Percentiles rank a stretch among this genome's conserved stretches.
Evolutionary conservation across 768 basidiomycete genomes (phyloP).

Genomic region (Kondoa subrosea): DNA sequence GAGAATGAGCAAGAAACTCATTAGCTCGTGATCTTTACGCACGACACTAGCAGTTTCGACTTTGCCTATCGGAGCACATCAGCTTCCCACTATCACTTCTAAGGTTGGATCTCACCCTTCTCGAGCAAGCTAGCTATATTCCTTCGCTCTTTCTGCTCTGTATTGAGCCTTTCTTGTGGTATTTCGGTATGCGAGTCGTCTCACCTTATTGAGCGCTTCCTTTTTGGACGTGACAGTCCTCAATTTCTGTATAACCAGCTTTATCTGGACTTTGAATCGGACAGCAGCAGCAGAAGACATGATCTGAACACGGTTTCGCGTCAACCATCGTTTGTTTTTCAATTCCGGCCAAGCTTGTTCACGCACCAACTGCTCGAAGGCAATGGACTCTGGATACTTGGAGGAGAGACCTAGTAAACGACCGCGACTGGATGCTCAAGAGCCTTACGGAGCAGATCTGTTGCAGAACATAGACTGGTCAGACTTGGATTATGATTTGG

Average conservation of each 20-base stretch:
- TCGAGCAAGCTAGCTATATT: slow-evolving; percentile 70
- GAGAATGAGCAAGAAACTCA: slow-evolving; percentile 18
- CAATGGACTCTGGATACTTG: neutral
- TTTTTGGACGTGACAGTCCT: neutral
- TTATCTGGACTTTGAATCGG: slow-evolving; percentile 8
- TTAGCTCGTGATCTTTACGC: slow-evolving; percentile 32
- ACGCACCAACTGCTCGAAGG: neutral
- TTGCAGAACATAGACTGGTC: no score
- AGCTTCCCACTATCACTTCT: no score
- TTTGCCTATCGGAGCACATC: no score
- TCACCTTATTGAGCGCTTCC: neutral
- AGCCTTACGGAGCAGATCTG: no score
- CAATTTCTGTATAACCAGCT: slow-evolving; percentile 17
- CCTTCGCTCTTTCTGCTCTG: slow-evolving; percentile 53
- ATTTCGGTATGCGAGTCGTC: neutral
- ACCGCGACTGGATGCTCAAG: neutral
- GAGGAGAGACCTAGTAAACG: neutral
- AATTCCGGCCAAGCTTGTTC: neutral
- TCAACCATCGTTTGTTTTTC: neutral
- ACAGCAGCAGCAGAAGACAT: neutral
- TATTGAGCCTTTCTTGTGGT: slow-evolving; percentile 62
- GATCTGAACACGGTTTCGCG: neutral
- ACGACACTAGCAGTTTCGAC: slow-evolving; percentile 70
- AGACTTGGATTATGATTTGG: neutral
- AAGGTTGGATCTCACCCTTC: no score